Conservation (phyloP, 805 yeast species). For the Metschnikowia anglica region DNA sequence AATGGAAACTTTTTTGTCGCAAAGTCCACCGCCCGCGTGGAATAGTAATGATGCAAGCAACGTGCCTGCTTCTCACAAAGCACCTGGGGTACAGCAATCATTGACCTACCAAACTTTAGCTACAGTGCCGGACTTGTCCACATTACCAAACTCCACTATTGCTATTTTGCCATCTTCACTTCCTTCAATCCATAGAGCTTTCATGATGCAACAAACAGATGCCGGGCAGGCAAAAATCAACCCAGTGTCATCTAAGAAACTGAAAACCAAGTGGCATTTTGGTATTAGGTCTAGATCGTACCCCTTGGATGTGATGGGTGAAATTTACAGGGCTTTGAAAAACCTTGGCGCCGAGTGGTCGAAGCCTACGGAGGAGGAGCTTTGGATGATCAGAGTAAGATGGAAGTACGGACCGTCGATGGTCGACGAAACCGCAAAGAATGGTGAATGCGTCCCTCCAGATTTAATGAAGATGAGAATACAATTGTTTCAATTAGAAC, state of each 20-base stretch:
- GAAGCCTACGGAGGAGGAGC: slow-evolving; percentile 87
- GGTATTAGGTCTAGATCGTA: slow-evolving; percentile 95
- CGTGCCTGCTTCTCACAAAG: slow-evolving; percentile 27
- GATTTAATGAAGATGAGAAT: slow-evolving; percentile 96
- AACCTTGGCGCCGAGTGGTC: slow-evolving; percentile 98
- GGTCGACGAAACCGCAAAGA: slow-evolving; percentile 23
- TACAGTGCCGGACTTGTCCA: slow-evolving; percentile 46
- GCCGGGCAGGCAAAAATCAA: slow-evolving; percentile 34
- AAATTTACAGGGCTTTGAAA: slow-evolving; percentile 89
- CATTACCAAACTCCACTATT: slow-evolving; percentile 73
- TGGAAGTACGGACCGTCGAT: slow-evolving; percentile 64
- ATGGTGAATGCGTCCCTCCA: slow-evolving; percentile 44
- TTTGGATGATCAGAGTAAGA: slow-evolving; percentile 94
- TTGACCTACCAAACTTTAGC: slow-evolving; percentile 48
- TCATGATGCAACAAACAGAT: slow-evolving; percentile 61
- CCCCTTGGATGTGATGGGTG: slow-evolving; percentile 98
- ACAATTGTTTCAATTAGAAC: slow-evolving; percentile 92
- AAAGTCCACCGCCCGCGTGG: slow-evolving; percentile 58
- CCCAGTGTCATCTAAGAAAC: slow-evolving; percentile 71
- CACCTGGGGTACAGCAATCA: slow-evolving; percentile 46
- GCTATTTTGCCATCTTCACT: slow-evolving; percentile 91
- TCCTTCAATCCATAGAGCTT: slow-evolving; percentile 92
- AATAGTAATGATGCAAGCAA: slow-evolving; percentile 18
- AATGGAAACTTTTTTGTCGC: slow-evolving; percentile 58
- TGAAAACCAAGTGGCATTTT: slow-evolving; percentile 97